Evolutionary conservation across 2,329 filamentous ascomycete species (phyloP).

Genomic region (Canariomyces notabilis): DNA sequence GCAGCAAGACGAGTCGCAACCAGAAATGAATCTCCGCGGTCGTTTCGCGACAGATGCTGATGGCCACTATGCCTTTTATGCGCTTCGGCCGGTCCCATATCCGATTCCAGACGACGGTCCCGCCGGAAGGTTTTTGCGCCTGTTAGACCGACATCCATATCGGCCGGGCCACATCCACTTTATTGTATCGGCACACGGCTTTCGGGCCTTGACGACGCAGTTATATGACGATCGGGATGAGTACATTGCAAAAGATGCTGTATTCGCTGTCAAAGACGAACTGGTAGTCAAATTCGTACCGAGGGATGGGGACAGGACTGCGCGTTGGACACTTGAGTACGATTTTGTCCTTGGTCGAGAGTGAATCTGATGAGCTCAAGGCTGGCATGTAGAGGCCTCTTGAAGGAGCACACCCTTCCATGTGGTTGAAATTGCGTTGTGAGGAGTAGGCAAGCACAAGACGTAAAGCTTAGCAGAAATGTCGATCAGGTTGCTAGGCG

Average conservation of each 20-base stretch:
- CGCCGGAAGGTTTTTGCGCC: conserved; percentile 29
- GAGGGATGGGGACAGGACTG: conserved; percentile 27
- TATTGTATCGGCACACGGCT: conserved; percentile 44
- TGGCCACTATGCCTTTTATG: conserved; percentile 60
- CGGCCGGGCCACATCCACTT: conserved; percentile 37
- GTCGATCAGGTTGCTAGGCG: no score
- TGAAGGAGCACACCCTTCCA: no score
- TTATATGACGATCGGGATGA: conserved; percentile 59
- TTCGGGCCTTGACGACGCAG: conserved; percentile 64
- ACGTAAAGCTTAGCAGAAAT: no score
- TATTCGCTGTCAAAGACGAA: conserved; percentile 39
- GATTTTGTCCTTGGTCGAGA: conserved; percentile 32
- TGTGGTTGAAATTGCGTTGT: neutral
- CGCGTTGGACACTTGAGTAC: conserved; percentile 31
- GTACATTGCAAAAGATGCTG: conserved; percentile 46
- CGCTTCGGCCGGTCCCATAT: conserved; percentile 55
- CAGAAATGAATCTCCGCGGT: conserved; percentile 69
- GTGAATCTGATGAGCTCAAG: neutral
- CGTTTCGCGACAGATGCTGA: conserved; percentile 63
- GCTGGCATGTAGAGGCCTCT: no score
- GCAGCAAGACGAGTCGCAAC: conserved; percentile 46
- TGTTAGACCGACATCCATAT: conserved; percentile 33
- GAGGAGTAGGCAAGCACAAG: neutral
- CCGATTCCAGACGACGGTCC: conserved; percentile 36
- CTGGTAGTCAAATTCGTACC: conserved; percentile 33